A percentile compares a stretch with the other conserved stretches of the same genome.
These are phyloP conservation scores for Mycena rebaudengoi DNA, from an alignment of 768 basidiomycete species.

Conservation along the genomic window DNA sequence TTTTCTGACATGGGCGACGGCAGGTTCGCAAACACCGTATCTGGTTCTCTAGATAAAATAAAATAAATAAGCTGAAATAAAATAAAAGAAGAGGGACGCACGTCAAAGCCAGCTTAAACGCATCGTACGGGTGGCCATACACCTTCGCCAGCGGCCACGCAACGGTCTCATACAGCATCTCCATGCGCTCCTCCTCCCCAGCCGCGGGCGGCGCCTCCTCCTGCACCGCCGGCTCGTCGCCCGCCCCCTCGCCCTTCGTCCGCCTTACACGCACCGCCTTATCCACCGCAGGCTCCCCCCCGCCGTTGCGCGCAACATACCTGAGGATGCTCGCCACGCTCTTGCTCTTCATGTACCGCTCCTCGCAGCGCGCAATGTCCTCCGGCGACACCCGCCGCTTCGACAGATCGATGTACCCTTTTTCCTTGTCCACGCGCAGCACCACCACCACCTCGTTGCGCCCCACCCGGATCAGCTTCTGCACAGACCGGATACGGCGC, in stretches of 20 bases:
- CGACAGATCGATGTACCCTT: slow-evolving; percentile 99
- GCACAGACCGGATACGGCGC: slow-evolving; percentile 95
- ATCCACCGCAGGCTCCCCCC: slow-evolving; percentile 41
- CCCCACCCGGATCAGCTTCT: slow-evolving; percentile 97
- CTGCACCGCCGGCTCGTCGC: slow-evolving; percentile 45
- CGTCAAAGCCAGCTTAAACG: slow-evolving; percentile 97
- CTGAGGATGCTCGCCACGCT: slow-evolving; percentile 93
- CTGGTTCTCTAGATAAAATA: slow-evolving; percentile 48
- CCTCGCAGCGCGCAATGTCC: slow-evolving; percentile 99
- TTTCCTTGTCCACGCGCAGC: slow-evolving; percentile 97
- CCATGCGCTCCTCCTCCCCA: slow-evolving; percentile 83
- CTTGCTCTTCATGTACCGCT: slow-evolving; percentile 98
- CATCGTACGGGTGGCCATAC: slow-evolving; percentile 96
- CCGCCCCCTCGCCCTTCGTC: slow-evolving; percentile 52
- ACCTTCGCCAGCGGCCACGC: slow-evolving; percentile 93
- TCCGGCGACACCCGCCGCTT: slow-evolving; percentile 98
- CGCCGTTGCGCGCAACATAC: slow-evolving; percentile 86
- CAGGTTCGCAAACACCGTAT: slow-evolving; percentile 83
- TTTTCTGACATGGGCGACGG: slow-evolving; percentile 61
- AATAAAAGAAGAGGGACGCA: slow-evolving; percentile 50
- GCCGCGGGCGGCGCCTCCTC: slow-evolving; percentile 45
- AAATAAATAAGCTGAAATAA: background rate
- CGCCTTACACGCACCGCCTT: slow-evolving; percentile 59
- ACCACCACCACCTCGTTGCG: slow-evolving; percentile 99
- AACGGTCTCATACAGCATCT: slow-evolving; percentile 88